Conservation (phyloP, 2,329 filamentous ascomycete genomes). For the Metarhizium robertsii region DNA sequence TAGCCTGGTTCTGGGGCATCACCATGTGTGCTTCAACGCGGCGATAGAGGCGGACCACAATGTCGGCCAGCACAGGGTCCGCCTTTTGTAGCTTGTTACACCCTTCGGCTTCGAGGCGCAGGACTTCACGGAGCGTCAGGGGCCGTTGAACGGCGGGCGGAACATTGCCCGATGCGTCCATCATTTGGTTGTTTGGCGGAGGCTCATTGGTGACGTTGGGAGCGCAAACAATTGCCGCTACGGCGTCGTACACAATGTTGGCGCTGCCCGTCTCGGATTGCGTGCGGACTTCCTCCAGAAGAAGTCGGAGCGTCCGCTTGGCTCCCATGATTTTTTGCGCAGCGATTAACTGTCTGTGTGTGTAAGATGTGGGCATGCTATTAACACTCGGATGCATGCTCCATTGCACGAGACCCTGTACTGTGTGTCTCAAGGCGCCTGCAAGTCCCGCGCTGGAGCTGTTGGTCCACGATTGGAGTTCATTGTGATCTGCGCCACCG, state of each 20-base stretch:
- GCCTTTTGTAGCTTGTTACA: conserved; percentile 46
- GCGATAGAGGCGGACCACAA: conserved; percentile 52
- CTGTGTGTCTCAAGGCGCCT: conserved; percentile 47
- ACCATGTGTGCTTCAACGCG: conserved; percentile 58
- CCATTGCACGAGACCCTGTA: conserved; percentile 60
- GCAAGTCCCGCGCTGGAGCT: conserved; percentile 46
- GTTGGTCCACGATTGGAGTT: conserved; percentile 59
- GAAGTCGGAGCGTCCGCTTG: conserved; percentile 46
- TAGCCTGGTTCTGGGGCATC: conserved; percentile 27
- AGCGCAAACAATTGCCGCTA: conserved; percentile 58
- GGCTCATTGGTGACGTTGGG: conserved; percentile 44
- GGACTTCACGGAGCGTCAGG: conserved; percentile 49
- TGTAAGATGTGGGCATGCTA: conserved; percentile 55
- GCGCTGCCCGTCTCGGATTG: conserved; percentile 51
- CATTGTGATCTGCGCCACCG: conserved; percentile 51
- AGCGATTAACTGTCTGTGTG: conserved; percentile 59
- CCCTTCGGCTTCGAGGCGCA: conserved; percentile 48
- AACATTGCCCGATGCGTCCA: conserved; percentile 27
- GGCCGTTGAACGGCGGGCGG: conserved; percentile 32
- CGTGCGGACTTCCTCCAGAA: conserved; percentile 58
- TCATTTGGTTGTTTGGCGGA: conserved; percentile 17
- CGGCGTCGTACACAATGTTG: conserved; percentile 58
- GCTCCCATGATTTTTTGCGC: conserved; percentile 54
- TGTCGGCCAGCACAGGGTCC: conserved; percentile 51
- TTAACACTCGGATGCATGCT: conserved; percentile 46